Evolutionary conservation across 192 early-diverging fungal genomes (phyloP), one percentile per base, ranked within the genome.

Genomic region (Podila clonocystis): DNA sequence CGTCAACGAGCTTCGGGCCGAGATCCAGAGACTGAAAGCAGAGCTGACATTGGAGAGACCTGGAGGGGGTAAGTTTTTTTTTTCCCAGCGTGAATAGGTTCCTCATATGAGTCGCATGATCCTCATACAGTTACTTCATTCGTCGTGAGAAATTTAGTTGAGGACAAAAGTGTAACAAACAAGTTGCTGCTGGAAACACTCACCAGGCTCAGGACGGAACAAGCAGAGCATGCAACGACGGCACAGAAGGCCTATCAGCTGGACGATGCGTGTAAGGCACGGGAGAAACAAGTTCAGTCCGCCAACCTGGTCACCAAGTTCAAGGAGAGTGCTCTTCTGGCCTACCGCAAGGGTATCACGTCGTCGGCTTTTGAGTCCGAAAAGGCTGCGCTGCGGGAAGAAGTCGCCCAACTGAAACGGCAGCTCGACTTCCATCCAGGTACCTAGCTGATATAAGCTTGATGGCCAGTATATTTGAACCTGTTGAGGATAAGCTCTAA

Each of bases 1-100:
- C 38, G 88, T 91, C 5, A 75, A 87, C n/a, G 88, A 91, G 74
- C 77, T 91, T 17, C 83, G 88, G 50, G 88, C 87, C 4, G 89
- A 91, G 72, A 89, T 91, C 26, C 87, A 86, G 70, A 69, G 83
- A 33, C 83, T 91, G 41, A 87, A 86, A 66, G 63, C 72, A 11
- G 88, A 91, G 19, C 33, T 89, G 17, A 75, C 73, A 2, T 63
- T 86, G 24, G 62, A 74, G 48, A 64, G 50, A n/a, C 50, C 61
- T 9, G 66, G 52, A 19, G 73, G 67, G 2, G 22, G 76, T 72
- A 67, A 61, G 45, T 45, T 45, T 45, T 45, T 41, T 45, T 0
- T 15, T 15, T 15, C 4, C 13, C 41, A 15, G 15, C 41, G 9
- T 38, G 36, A 38, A 65, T 12, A 30, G n/a, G 24, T 19, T 2